Evolutionary conservation across 2,329 filamentous ascomycete genomes (phyloP).

Genomic region (Trichoderma harzianum): DNA sequence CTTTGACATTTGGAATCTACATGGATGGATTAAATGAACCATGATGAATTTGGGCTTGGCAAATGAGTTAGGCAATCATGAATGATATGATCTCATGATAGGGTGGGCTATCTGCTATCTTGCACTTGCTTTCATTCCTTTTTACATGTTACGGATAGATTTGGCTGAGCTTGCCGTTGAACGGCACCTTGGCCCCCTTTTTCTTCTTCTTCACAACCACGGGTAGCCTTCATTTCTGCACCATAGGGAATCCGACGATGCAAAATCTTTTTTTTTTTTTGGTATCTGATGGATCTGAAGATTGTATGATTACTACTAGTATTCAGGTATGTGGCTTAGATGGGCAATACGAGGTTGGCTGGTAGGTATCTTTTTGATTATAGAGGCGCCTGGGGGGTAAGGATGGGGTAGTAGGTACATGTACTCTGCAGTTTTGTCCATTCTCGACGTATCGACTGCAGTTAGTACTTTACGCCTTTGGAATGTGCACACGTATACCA

Average conservation of each 20-base stretch:
- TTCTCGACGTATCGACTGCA: background rate
- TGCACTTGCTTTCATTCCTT: background rate
- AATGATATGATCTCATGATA: slow-evolving; percentile 4
- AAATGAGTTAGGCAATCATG: slow-evolving; percentile 2
- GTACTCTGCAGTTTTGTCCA: background rate
- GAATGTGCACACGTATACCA: background rate
- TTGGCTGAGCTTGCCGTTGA: slow-evolving; percentile 1
- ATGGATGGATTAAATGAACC: slow-evolving; percentile 7
- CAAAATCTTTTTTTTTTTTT: background rate
- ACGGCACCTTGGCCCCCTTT: background rate
- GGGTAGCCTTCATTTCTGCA: background rate
- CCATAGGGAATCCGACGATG: background rate
- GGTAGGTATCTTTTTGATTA: background rate
- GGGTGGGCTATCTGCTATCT: background rate
- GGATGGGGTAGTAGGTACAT: too few species aligned
- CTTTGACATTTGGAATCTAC: slow-evolving; percentile 2
- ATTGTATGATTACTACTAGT: background rate
- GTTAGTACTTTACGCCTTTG: background rate
- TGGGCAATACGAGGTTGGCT: background rate
- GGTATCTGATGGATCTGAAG: background rate
- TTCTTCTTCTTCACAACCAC: background rate
- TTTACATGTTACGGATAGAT: slow-evolving; percentile 3
- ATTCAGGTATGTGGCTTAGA: background rate
- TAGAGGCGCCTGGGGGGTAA: background rate
- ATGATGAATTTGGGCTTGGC: background rate